Percentiles rank a stretch among this genome's conserved stretches.
phyloP scores from a whole-genome alignment of 176 grass and related monocot genomes.

The Zea mays region Zm-B73-REFERENCE-NAM-5.0 NC_050099.1:147414001-147414500 shows the following conservation, averaged over 20 bases:
- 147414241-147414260: too few species aligned
- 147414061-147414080: neutral
- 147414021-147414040: too few species aligned
- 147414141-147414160: neutral
- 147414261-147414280: too few species aligned
- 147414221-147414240: neutral
- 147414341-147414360: too few species aligned
- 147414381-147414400: neutral
- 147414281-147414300: too few species aligned
- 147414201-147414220: neutral
- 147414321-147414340: too few species aligned
- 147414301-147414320: too few species aligned
- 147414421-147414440: conserved; percentile 16
- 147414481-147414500: too few species aligned
- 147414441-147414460: neutral
- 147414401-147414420: conserved; percentile 21
- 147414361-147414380: too few species aligned
- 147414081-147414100: neutral
- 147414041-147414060: too few species aligned
- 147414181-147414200: conserved; percentile 5
- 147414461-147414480: too few species aligned
- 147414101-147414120: neutral
- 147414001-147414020: too few species aligned
- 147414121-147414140: conserved; percentile 4
- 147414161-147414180: neutral